Evolutionary conservation across 768 basidiomycete genomes (phyloP).

Genomic region (Rhodotorula sphaerocarpa): DNA sequence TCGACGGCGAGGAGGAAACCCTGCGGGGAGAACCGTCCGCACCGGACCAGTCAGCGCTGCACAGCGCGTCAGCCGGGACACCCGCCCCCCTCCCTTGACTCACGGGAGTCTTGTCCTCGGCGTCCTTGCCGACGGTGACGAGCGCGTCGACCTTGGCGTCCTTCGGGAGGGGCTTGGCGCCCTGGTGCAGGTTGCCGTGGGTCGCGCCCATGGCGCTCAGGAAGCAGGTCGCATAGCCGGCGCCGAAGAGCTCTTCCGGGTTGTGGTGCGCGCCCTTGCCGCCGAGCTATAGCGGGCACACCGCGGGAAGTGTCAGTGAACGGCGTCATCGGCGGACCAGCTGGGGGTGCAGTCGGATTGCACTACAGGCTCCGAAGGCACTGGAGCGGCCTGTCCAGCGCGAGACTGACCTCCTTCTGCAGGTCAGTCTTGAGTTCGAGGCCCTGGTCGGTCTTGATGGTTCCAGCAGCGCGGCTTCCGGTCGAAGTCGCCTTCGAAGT

Average conservation of each 20-base stretch:
- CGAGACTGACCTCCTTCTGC: conserved; percentile 7
- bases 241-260: conserved; percentile 37
- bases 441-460: conserved; percentile 8
- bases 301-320: neutral
- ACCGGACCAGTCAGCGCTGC: neutral
- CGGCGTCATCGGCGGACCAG: neutral
- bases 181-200: conserved; percentile 25
- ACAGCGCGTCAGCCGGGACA: no score
- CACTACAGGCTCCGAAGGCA: no score
- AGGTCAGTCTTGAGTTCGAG: conserved; percentile 28
- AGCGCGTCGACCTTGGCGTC: conserved; percentile 19
- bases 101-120: conserved; percentile 17
- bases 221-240: conserved; percentile 36
- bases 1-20: conserved; percentile 36
- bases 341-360: no score
- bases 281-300: no score
- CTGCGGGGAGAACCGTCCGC: neutral
- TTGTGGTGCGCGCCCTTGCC: conserved; percentile 30
- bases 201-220: conserved; percentile 32
- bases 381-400: no score
- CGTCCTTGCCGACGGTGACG: conserved; percentile 36
- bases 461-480: conserved; percentile 31
- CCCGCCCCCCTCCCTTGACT: neutral
- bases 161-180: conserved; percentile 34
- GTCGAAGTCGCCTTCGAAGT: conserved; percentile 20